Evolutionary conservation across 2,329 filamentous ascomycete species (phyloP), one percentile per base, ranked within the genome.

Genomic region (Fusarium brevicatenulatum): DNA sequence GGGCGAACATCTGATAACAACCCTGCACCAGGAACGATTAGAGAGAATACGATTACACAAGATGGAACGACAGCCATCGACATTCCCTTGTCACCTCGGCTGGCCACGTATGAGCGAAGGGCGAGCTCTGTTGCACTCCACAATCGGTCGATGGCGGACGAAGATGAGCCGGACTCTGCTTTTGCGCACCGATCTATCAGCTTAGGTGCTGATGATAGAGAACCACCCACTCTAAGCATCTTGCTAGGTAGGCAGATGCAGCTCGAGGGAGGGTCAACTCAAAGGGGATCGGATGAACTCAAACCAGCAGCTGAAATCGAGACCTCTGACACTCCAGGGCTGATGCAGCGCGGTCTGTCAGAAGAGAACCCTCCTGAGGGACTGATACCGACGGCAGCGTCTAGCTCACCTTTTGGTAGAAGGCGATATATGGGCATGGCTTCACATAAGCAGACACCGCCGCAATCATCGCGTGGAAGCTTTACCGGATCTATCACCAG

Each of bases 41-140:
- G 82, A 75, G 81, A 82, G 79, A 78, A 72, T 74, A 81, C 83
- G 54, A 79, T 83, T 34, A 86, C 84, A 16, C 83, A 85, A 57
- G 84, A 89, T 63, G 88, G 88, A 7, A 89, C 89, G 1, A 90
- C 86, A 25, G 91, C 91, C 4, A 94, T 94, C 61, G 91, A 93
- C 71, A 94, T 94, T 46, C 92, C 92, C 1, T 85, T 91, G 3
- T 94, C 92, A 1, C 92, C 92, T 7, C 87, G 91, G 55, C 84
- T 89, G 36, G 85, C 84, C 36, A 84, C 84, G 7, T 85, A 88
- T 70, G 86, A 85, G 50, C 85, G 92, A 59, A 85, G 91, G n/a
- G 90, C 91, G 3, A 93, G 90, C 80, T 93, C 92, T 6, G 91
- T 90, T 11, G 91, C 89, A 7, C 90, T 92, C 72, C 89, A 91